Conservation (phyloP, 179 eudicot genomes). For the Actinidia polygama region DNA sequence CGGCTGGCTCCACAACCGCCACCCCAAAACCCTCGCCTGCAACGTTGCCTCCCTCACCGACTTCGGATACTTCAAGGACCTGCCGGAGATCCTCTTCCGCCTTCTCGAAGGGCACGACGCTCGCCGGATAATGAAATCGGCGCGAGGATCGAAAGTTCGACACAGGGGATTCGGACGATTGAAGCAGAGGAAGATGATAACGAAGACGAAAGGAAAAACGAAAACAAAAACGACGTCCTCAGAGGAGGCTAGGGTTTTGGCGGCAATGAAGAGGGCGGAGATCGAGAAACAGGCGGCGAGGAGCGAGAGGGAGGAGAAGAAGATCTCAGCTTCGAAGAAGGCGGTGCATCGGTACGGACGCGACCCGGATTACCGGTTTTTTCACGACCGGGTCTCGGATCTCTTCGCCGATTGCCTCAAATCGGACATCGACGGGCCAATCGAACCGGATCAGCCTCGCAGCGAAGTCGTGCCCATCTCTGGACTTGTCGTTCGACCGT, state of each 20-base stretch:
- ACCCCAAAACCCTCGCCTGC: constrained; percentile 51
- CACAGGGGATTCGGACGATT: not conserved
- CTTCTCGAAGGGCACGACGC: constrained; percentile 33
- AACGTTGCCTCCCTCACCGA: constrained; percentile 32
- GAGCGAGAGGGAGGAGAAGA: constrained; percentile 9
- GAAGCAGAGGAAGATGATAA: not conserved
- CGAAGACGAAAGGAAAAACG: no score
- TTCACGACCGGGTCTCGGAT: constrained; percentile 43
- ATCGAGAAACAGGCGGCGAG: constrained; percentile 19
- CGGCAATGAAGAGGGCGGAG: constrained; percentile 3
- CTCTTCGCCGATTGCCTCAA: constrained; percentile 36
- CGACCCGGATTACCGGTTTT: no score
- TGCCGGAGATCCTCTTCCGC: constrained; percentile 45
- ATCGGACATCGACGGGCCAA: constrained; percentile 31
- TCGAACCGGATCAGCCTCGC: constrained; percentile 36
- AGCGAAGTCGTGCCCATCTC: constrained; percentile 54
- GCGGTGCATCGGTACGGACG: constrained; percentile 36
- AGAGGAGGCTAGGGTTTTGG: not conserved
- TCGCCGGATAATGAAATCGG: constrained; percentile 3
- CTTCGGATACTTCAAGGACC: constrained; percentile 55
- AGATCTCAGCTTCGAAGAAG: constrained; percentile 26
- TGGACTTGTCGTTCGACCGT: no score
- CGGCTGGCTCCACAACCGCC: constrained; percentile 49
- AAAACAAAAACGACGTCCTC: constrained; percentile 16
- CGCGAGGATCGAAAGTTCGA: not conserved